Percentiles rank a stretch among this genome's conserved stretches.
Evolutionary conservation across 805 yeast species (phyloP).

Genomic region (Debaryomyces hansenii): DNA sequence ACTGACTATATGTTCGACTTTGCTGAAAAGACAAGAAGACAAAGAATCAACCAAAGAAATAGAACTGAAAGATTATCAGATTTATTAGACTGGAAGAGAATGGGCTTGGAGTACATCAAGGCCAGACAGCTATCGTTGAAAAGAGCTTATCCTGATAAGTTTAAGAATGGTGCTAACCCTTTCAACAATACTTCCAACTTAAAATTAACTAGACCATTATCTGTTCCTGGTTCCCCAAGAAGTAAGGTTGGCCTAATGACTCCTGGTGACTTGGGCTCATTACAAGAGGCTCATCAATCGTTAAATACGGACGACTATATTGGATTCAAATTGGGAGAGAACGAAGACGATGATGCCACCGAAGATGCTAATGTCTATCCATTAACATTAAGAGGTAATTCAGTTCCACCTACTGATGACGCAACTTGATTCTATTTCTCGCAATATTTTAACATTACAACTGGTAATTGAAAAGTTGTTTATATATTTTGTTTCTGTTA

Average conservation of each 20-base stretch:
- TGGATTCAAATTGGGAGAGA: conserved; percentile 49
- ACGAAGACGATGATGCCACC: conserved; percentile 43
- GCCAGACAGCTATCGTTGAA: conserved; percentile 90
- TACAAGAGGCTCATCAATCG: conserved; percentile 82
- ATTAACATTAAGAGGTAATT: conserved; percentile 49
- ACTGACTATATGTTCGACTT: conserved; percentile 88
- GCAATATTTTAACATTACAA: background rate
- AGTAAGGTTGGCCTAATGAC: conserved; percentile 80
- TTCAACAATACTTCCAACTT: conserved; percentile 47
- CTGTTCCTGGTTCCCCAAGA: conserved; percentile 97
- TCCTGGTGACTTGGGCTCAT: conserved; percentile 96
- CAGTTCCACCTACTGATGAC: conserved; percentile 40
- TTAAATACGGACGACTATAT: conserved; percentile 76
- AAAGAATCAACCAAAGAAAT: conserved; percentile 95
- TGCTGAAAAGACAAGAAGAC: conserved; percentile 87
- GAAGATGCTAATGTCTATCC: conserved; percentile 41
- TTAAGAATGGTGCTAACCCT: conserved; percentile 51
- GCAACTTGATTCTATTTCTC: conserved; percentile 1
- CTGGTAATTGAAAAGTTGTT: too few species aligned
- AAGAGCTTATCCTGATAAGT: conserved; percentile 90
- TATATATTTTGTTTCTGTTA: too few species aligned
- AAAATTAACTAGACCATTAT: conserved; percentile 86
- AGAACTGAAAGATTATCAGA: conserved; percentile 94
- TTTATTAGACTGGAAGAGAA: conserved; percentile 93
- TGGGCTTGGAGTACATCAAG: conserved; percentile 95